phyloP scores from a whole-genome alignment of 2,329 filamentous ascomycete genomes.

The Pseudofabraea citricarpa region DNA sequence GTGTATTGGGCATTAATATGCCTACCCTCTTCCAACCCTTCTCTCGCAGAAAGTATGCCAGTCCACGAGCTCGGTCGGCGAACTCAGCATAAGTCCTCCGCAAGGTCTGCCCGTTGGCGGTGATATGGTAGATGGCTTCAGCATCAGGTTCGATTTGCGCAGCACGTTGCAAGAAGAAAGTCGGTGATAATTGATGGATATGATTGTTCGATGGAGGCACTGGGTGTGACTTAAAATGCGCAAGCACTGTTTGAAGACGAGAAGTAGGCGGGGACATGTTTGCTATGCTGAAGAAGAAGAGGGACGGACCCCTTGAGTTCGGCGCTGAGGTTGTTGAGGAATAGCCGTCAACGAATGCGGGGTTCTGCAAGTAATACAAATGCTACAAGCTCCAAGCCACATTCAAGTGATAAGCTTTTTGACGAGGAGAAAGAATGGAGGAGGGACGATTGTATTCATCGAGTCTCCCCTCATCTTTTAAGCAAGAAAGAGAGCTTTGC shows the following conservation, averaged over 20 bases:
- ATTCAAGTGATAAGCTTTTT: too few relatives aligned
- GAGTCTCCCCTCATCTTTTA: too few relatives aligned
- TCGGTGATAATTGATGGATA: constrained; percentile 78
- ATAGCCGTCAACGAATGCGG: too few relatives aligned
- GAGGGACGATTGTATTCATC: too few relatives aligned
- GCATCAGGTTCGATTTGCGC: constrained; percentile 84
- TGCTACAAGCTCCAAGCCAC: too few relatives aligned
- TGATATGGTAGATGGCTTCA: constrained; percentile 80
- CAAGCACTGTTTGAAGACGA: constrained; percentile 53
- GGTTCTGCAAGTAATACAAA: too few relatives aligned
- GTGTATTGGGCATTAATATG: constrained; percentile 86
- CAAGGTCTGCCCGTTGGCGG: constrained; percentile 68
- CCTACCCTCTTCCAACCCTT: constrained; percentile 73
- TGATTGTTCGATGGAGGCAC: constrained; percentile 39
- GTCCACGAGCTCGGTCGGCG: constrained; percentile 78
- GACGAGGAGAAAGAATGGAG: too few relatives aligned
- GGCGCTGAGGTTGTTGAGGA: too few relatives aligned
- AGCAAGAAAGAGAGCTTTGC: too few relatives aligned
- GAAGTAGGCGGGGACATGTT: constrained; percentile 61
- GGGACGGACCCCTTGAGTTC: too few relatives aligned
- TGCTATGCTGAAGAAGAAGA: too few relatives aligned
- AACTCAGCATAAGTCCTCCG: constrained; percentile 75
- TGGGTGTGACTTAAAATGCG: constrained; percentile 48
- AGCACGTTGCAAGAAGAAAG: constrained; percentile 79
- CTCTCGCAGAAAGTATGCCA: constrained; percentile 83